Evolutionary conservation across 106 monocot species (phyloP).

Genomic region (Dioscorea zingiberensis): DNA sequence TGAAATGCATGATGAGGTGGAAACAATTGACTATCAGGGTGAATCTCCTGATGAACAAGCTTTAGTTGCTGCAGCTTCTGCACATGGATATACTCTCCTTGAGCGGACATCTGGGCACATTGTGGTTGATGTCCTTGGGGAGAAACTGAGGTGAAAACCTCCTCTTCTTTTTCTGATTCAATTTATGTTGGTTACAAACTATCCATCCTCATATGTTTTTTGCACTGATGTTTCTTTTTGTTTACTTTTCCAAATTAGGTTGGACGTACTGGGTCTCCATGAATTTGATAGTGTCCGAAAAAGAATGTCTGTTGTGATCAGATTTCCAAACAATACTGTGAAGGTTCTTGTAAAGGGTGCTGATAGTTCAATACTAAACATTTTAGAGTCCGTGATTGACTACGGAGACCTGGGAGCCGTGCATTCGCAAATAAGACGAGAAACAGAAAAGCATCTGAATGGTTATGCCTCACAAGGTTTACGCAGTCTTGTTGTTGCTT

Average conservation of each 20-base stretch:
- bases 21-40: conserved; percentile 79
- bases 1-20: conserved; percentile 33
- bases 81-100: conserved; percentile 88
- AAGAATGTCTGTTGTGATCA: conserved; percentile 97
- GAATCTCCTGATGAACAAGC: conserved; percentile 99
- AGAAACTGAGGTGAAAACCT: conserved; percentile 60
- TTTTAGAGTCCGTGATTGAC: conserved; percentile 27
- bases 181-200: neutral
- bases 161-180: neutral
- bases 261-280: conserved; percentile 95
- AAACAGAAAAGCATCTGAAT: conserved; percentile 64
- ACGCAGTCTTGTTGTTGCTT: conserved; percentile 81
- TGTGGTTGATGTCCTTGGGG: conserved; percentile 80
- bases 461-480: conserved; percentile 72
- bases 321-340: conserved; percentile 72
- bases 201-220: neutral
- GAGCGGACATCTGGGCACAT: conserved; percentile 96
- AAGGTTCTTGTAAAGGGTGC: conserved; percentile 97
- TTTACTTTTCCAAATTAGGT: conserved; percentile 43
- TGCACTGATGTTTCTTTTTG: neutral
- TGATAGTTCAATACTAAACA: conserved; percentile 83
- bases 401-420: conserved; percentile 6
- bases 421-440: conserved; percentile 31
- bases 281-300: conserved; percentile 97
- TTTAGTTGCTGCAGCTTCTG: conserved; percentile 81